Base-by-base conservation (phyloP, 1,284 basidiomycete species). In the Pseudomicrostroma phylloplanum region DNA sequence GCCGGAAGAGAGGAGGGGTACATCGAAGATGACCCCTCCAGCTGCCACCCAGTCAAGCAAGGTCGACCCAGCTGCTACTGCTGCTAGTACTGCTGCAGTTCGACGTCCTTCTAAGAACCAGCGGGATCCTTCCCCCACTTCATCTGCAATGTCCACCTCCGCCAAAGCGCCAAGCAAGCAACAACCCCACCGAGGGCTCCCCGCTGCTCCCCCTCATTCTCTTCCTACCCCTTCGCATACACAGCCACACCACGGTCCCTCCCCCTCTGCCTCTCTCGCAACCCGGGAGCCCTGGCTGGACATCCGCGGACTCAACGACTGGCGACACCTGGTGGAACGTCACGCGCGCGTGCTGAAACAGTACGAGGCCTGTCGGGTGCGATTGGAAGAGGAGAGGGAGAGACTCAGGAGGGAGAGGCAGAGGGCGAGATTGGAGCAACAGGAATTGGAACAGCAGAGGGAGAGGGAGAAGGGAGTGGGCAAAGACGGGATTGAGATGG, bases 161-260 rank as follows among this genome's bases (percentile, higher is more conserved):
- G 15, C 43, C 43, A 48, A 48, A 17, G 43, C 30, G 3, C 9
- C 30, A 3, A 36, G 9, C 30, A 36, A 36, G 4, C 4, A 36
- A 36, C 30, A 3, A 9, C 30, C 30, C 30, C 30, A 4, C 9
- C 30, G 30, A 36, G 30, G 4, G 9, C n/a, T n/a, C n/a, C n/a
- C n/a, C n/a, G n/a, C n/a, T n/a, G 41, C 41, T 11, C n/a, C 41
- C 41, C 41, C 41, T 42, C 41, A 9, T 42, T n/a, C 41, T 42
- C 41, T 42, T 42, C 43, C 43, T 48, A 17, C 43, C 12, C 21
- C 43, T 48, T 48, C 43, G 43, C 30, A 36, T 4, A 6, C 43
- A n/a, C 43, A 17, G 43, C 43, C 43, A 21, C 43, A 48, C 43
- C 43, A 48, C 43, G 43, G 43, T 4, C 43, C 43, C 43, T 48